Conservation (phyloP, 352 stramenopile genomes). For the Phytophthora citrophthora region DNA sequence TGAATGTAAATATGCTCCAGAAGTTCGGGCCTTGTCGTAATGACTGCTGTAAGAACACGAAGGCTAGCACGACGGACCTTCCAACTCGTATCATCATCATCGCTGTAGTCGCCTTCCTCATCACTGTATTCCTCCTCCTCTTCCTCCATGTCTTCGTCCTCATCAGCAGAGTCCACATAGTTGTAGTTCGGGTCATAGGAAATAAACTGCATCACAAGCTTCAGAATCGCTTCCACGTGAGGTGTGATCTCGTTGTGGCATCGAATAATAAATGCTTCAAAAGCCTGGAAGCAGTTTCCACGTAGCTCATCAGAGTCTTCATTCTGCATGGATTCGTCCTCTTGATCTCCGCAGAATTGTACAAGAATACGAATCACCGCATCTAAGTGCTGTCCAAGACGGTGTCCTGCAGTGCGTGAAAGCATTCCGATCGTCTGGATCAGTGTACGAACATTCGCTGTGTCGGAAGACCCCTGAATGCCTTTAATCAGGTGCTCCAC, state of each 20-base stretch:
- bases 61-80: slow-evolving; percentile 95
- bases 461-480: slow-evolving; percentile 82
- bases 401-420: slow-evolving; percentile 95
- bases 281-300: slow-evolving; percentile 98
- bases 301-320: slow-evolving; percentile 95
- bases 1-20: slow-evolving; percentile 86
- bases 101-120: slow-evolving; percentile 90
- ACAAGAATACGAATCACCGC: slow-evolving; percentile 97
- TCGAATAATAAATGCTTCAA: slow-evolving; percentile 96
- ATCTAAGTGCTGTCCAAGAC: slow-evolving; percentile 95
- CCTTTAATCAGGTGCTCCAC: slow-evolving; percentile 93
- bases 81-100: slow-evolving; percentile 96
- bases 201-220: slow-evolving; percentile 93
- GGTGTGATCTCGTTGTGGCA: slow-evolving; percentile 96
- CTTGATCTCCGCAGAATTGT: slow-evolving; percentile 92
- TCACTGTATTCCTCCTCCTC: slow-evolving; percentile 87
- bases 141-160: slow-evolving; percentile 87
- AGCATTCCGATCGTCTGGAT: slow-evolving; percentile 98
- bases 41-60: slow-evolving; percentile 93
- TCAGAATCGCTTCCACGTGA: slow-evolving; percentile 94
- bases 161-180: slow-evolving; percentile 95
- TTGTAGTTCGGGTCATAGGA: slow-evolving; percentile 99
- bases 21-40: slow-evolving; percentile 89
- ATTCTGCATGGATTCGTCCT: slow-evolving; percentile 94
- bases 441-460: slow-evolving; percentile 89